Evolutionary conservation across 257 asterid species (phyloP), one percentile per base, ranked within the genome.

Genomic region (Solanum corneliomulleri): DNA sequence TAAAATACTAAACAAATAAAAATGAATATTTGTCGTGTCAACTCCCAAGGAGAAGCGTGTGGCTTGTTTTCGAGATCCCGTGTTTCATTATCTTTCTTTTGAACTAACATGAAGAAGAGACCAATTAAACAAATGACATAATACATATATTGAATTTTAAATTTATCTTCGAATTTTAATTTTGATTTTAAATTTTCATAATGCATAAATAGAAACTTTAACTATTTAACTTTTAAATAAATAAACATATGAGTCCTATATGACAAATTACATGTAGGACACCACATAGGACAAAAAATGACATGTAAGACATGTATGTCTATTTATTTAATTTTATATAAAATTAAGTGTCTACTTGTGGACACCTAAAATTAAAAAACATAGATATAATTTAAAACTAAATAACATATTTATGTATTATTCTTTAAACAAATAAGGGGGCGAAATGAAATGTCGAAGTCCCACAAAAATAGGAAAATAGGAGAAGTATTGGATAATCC

Each of bases 291-390:
- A 33, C 1, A 33, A 33, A 33, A 33, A 33, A 31, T 31, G 35
- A 31, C 4, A 31, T 33, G 5, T 3, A 33, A 0, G 0, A 33
- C 5, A 33, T 3, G 1, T 33, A 0, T 33, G 0, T 3, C 1
- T 33, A 33, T 33, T 33, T 33, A 3, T 33, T 33, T 33, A 33
- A 3, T 33, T 33, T 33, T 33, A 33, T 33, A 33, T 0, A 33
- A 33, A 0, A 0, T 33, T 3, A 33, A 33, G 35, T 33, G 5
- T 33, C 5, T 33, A 33, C 5, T 33, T 33, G 1, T 33, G 1
- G 0, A 33, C 5, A 33, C 1, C 0, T 0, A 3, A 33, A 3
- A 33, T 33, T 33, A 3, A 33, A 33, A 0, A 0, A 3, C 0
- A 33, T 33, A 33, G 3, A 33, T 33, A 3, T 33, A 0, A 33